Conservation (phyloP, 108 stramenopile species). For the Parietichytrium sp. region DNA sequence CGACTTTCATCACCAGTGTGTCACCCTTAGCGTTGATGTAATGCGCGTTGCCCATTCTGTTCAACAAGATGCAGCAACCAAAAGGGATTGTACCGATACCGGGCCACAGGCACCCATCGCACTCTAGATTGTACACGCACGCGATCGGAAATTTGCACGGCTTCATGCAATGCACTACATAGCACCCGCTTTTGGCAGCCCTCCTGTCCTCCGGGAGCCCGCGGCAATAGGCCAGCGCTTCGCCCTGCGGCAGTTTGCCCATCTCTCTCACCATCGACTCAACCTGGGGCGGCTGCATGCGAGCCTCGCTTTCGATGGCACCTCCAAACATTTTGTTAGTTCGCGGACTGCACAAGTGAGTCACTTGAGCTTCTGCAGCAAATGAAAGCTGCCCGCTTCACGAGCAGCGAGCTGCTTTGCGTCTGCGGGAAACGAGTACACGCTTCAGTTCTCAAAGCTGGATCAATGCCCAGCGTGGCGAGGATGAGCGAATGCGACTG, state of each 20-base stretch:
- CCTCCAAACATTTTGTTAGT: neutral
- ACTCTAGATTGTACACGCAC: neutral
- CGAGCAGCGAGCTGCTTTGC: no score
- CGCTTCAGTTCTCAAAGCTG: no score
- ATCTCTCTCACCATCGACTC: neutral
- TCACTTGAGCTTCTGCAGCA: no score
- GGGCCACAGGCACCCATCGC: neutral
- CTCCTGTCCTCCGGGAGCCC: neutral
- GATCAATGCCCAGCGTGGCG: no score
- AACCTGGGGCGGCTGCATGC: neutral
- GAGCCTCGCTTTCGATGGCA: neutral
- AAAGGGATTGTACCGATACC: neutral
- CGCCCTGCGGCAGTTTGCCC: neutral
- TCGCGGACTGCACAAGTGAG: neutral
- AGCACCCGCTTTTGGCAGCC: neutral
- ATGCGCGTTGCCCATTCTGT: neutral
- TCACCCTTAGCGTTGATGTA: constrained; percentile 13
- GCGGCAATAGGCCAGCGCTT: neutral
- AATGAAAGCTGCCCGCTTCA: no score
- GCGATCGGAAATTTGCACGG: neutral
- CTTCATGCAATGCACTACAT: neutral
- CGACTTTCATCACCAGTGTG: neutral
- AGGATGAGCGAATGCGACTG: no score
- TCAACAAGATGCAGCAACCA: neutral
- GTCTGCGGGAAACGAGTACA: no score